Evolutionary conservation across 2,329 filamentous ascomycete species (phyloP), one percentile per base, ranked within the genome.

Genomic region (Nothopassalora personata): DNA sequence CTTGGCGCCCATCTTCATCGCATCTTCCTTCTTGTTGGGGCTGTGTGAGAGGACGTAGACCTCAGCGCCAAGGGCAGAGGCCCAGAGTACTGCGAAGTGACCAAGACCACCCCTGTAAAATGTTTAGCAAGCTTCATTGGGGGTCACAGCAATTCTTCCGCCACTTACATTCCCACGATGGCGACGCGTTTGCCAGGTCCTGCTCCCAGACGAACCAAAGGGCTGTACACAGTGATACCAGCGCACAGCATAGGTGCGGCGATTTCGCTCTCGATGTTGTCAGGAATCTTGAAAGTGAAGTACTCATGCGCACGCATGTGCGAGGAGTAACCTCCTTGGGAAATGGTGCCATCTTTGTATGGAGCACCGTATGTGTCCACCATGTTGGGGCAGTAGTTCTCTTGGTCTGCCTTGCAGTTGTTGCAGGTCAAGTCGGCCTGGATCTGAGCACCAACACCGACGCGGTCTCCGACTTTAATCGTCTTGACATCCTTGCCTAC

Each of bases 211-310:
- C 90, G 83, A 64, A 89, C 86, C 13, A 96, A 80, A 1, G 91
- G 90, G 60, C 84, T 88, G 77, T 86, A 95, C 60, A 86, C 85
- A 3, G 91, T 95, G 65, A 95, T 80, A 63, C 91, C 91, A 45
- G 89, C 91, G 74, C 91, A 95, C 66, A 94, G 81, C 88, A 92
- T 91, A 18, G 68, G 68, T 9, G 89, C 90, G 1, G 86, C 89
- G 53, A 86, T 75, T 27, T 72, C 72, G 59, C 73, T 78, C 63
- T 79, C 73, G 49, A 95, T 81, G 54, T 80, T 83, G 33, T 91
- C 89, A 36, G 90, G 91, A 64, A 95, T 92, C 69, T 88, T 87
- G 75, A 85, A 85, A 18, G 80, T 80, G 69, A 83, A 92, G 78
- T 91, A 88, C 75, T 92, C 87, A 74, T 93, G 88, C 0, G 86